phyloP scores from a whole-genome alignment of 2,329 filamentous ascomycete species.

The Pseudogymnoascus sp. region DNA sequence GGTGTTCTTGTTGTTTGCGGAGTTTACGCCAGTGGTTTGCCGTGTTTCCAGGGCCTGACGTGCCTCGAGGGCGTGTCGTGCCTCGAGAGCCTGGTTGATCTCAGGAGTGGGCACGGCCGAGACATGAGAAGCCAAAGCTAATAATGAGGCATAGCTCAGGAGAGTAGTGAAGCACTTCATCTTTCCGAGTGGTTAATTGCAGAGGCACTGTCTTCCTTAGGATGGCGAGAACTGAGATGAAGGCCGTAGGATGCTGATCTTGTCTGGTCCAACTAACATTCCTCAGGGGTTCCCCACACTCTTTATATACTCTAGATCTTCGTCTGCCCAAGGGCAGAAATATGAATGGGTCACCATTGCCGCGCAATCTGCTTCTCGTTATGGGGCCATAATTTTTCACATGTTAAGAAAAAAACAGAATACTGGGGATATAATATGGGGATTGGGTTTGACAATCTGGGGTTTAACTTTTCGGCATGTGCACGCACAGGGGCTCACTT shows the following conservation, averaged over 20 bases:
- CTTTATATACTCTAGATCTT: neutral
- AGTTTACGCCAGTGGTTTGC: slow-evolving; percentile 12
- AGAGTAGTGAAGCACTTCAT: neutral
- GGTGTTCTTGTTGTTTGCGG: slow-evolving; percentile 12
- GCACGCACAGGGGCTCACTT: neutral
- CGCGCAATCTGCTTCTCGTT: neutral
- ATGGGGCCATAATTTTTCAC: neutral
- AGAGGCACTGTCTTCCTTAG: neutral
- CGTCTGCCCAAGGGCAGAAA: neutral
- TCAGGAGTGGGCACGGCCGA: neutral
- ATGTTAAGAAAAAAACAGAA: neutral
- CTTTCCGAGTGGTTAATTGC: neutral
- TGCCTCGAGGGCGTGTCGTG: too few relatives aligned
- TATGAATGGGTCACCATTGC: neutral
- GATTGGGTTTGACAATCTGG: neutral
- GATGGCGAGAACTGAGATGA: neutral
- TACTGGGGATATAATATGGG: neutral
- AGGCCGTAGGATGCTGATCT: neutral
- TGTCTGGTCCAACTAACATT: neutral
- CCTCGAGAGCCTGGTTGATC: neutral
- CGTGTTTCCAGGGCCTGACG: neutral
- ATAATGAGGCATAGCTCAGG: neutral
- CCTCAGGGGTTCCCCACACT: neutral
- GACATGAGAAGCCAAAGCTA: neutral
- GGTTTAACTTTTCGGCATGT: slow-evolving; percentile 5